Evolutionary conservation across 495 filamentous ascomycete species (phyloP), one percentile per base, ranked within the genome.

Genomic region (Polyplosphaeria fusca): DNA sequence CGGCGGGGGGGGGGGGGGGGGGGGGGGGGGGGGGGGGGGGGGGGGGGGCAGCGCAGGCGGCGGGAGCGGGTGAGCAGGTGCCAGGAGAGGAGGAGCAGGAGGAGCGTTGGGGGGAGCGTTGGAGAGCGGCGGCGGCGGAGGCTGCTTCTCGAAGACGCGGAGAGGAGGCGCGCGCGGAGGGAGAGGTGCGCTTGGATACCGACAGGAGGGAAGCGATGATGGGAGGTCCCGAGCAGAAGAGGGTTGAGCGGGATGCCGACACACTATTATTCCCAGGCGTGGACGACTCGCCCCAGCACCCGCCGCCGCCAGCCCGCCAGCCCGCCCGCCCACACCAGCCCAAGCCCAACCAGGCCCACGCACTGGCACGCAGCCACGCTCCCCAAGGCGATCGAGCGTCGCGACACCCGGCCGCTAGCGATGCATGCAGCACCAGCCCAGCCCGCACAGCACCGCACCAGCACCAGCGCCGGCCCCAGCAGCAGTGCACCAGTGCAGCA

Each of bases 201-300:
- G 52, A 55, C 42, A 48, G 32, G 22, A 53, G 41, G 56, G 49
- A 60, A 23, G 56, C 58, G 58, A 55, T n/a, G n/a, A 53, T 27
- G 50, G 56, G 26, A 40, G 24, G 48, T 60, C 52, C 52, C 53
- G 51, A 54, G 14, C 9, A 40, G 51, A 54, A 35, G 38, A 49
- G 52, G 52, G 43, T 50, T n/a, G 7, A 24, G 55, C 55, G 55
- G 55, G 55, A 59, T 24, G 39, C 35, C 25, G 46, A 51, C 55
- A 38, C 47, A 42, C 46, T 51, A 50, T 48, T 58, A 58, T 58
- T 58, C 45, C 7, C 30, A 35, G n/a, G n/a, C n/a, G n/a, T n/a
- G n/a, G n/a, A n/a, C n/a, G n/a, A n/a, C n/a, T n/a, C n/a, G n/a
- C n/a, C n/a, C n/a, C n/a, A n/a, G n/a, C n/a, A n/a, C n/a, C n/a